Evolutionary conservation across 768 basidiomycete genomes (phyloP).

Genomic region (Hericium rajendrae): DNA sequence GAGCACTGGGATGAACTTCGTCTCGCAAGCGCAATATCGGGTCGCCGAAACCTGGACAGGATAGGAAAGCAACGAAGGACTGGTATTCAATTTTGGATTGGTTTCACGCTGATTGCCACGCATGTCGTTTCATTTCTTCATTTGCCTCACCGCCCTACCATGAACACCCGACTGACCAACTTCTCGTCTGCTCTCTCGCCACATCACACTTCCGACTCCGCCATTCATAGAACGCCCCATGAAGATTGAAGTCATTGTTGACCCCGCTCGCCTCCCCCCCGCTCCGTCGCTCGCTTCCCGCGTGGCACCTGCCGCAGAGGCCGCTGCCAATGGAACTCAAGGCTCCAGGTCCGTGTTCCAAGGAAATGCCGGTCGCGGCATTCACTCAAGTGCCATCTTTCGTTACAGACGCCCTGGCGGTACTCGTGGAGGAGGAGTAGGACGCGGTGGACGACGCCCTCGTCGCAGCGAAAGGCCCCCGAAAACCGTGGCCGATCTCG

Average conservation of each 20-base stretch:
- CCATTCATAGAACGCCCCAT: constrained; percentile 76
- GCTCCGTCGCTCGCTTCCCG: constrained; percentile 65
- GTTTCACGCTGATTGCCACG: constrained; percentile 9
- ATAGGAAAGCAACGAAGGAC: constrained; percentile 4
- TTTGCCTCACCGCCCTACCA: constrained; percentile 18
- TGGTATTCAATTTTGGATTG: constrained; percentile 8
- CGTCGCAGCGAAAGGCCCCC: constrained; percentile 43
- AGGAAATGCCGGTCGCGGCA: constrained; percentile 12
- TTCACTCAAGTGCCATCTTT: not conserved
- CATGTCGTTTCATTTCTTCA: constrained; percentile 18
- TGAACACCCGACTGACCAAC: constrained; percentile 28
- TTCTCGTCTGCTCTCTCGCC: constrained; percentile 23
- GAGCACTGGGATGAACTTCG: constrained; percentile 3
- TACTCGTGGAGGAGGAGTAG: constrained; percentile 33
- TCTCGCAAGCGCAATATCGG: not conserved
- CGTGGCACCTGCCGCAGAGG: constrained; percentile 63
- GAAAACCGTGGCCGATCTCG: constrained; percentile 84
- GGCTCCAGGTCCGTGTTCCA: constrained; percentile 27
- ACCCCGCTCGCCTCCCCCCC: constrained; percentile 63
- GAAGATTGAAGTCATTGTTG: constrained; percentile 97
- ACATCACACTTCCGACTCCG: constrained; percentile 9
- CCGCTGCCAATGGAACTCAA: constrained; percentile 24
- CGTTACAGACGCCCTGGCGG: constrained; percentile 5
- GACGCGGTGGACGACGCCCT: constrained; percentile 37
- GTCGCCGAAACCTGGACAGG: not conserved